A percentile compares a stretch with the other conserved stretches of the same genome.
Conservation (phyloP, 129 eudicot genomes). For the Artemisia annua region DNA sequence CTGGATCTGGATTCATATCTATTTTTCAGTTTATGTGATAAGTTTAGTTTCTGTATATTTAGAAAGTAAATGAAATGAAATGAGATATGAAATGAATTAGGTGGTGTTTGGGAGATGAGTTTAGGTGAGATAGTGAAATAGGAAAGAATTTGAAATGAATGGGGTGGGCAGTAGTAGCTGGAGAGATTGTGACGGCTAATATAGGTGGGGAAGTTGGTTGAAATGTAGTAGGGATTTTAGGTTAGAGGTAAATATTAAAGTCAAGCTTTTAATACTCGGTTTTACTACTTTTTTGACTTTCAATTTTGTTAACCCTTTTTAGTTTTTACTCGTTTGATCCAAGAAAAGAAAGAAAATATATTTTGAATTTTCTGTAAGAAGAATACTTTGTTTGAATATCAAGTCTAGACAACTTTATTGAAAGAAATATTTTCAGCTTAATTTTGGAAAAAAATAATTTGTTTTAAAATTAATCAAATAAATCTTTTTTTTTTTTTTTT, state of each 20-base stretch:
- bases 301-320: neutral
- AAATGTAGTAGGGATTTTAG: neutral
- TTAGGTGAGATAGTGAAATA: neutral
- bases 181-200: conserved; percentile 36
- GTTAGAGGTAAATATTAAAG: neutral
- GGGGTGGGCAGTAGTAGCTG: neutral
- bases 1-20: conserved; percentile 11
- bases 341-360: neutral
- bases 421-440: too few relatives aligned
- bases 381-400: neutral
- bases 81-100: neutral
- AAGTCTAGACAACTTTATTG: too few relatives aligned
- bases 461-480: too few relatives aligned
- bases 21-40: neutral
- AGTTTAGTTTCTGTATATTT: too few relatives aligned
- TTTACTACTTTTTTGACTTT: conserved; percentile 1
- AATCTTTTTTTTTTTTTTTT: too few relatives aligned
- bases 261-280: neutral
- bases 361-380: neutral
- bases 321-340: neutral
- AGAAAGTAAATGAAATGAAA: too few relatives aligned
- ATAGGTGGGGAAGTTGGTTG: conserved; percentile 10
- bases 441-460: too few relatives aligned
- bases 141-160: neutral
- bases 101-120: neutral